These are phyloP conservation scores for Lagenaria siceraria DNA, from an alignment of 306 rosid species.

Conservation along the genomic window DNA sequence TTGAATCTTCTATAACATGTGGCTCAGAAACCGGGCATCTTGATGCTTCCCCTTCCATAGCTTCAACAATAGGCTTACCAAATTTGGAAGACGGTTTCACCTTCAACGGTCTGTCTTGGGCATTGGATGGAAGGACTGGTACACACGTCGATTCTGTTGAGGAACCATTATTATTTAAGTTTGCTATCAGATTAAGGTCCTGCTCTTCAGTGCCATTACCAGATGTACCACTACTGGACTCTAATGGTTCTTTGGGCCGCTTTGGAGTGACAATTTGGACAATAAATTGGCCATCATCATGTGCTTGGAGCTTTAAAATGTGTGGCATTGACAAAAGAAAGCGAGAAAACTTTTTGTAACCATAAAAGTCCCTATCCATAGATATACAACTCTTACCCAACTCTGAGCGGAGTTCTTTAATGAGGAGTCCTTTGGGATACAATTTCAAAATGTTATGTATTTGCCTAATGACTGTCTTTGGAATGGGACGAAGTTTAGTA, in stretches of 20 bases:
- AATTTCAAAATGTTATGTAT: slow-evolving; percentile 27
- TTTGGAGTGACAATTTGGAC: slow-evolving; percentile 8
- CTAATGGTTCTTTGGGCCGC: slow-evolving; percentile 13
- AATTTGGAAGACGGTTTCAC: slow-evolving; percentile 9
- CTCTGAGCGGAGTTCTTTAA: slow-evolving; percentile 28
- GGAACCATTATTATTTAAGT: slow-evolving; percentile 16
- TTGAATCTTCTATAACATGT: background rate
- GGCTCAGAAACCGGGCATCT: slow-evolving; percentile 10
- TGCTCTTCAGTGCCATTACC: slow-evolving; percentile 12
- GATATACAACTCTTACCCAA: slow-evolving; percentile 19
- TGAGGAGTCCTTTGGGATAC: slow-evolving; percentile 47
- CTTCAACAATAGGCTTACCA: slow-evolving; percentile 5
- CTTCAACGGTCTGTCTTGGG: slow-evolving; percentile 9
- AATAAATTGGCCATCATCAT: slow-evolving; percentile 17
- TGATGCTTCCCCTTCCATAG: slow-evolving; percentile 14
- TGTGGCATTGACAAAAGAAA: slow-evolving; percentile 41
- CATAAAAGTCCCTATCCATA: slow-evolving; percentile 33
- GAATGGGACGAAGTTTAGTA: slow-evolving; percentile 19
- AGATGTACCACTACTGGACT: slow-evolving; percentile 11
- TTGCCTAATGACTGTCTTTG: slow-evolving; percentile 19
- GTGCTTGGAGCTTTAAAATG: slow-evolving; percentile 20
- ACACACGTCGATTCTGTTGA: slow-evolving; percentile 7
- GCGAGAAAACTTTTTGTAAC: slow-evolving; percentile 32
- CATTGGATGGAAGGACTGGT: slow-evolving; percentile 12
- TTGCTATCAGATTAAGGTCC: slow-evolving; percentile 11